phyloP scores from a whole-genome alignment of 169 alveolate genomes.

The Plasmodium billcollinsi region DNA sequence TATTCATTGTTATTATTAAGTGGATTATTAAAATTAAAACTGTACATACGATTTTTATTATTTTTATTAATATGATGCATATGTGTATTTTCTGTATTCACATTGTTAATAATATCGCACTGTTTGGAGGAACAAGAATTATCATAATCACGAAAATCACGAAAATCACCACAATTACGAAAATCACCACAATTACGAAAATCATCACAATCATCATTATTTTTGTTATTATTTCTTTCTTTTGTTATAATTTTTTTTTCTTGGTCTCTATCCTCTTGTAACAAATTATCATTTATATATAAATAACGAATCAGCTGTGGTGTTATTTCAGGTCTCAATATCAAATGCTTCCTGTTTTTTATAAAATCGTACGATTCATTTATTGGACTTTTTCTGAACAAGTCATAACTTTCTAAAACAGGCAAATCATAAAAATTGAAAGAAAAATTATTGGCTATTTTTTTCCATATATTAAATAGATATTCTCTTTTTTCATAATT shows the following conservation, averaged over 20 bases:
- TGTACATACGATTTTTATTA: no score
- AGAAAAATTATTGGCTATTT: constrained; percentile 43
- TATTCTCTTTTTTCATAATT: constrained; percentile 53
- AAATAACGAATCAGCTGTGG: constrained; percentile 54
- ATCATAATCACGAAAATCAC: no score
- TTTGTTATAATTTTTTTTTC: neutral
- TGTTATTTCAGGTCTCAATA: constrained; percentile 67
- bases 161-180: neutral
- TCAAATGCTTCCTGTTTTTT: constrained; percentile 51
- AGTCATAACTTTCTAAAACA: constrained; percentile 32
- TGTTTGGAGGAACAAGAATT: no score
- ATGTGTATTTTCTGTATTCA: no score
- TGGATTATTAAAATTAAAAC: neutral
- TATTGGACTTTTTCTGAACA: constrained; percentile 38
- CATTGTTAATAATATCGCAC: neutral
- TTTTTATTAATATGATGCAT: no score
- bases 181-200: neutral
- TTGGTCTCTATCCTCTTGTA: neutral
- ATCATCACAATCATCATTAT: neutral
- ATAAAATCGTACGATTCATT: constrained; percentile 69
- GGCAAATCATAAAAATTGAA: constrained; percentile 63
- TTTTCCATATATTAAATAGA: constrained; percentile 62
- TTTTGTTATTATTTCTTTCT: neutral
- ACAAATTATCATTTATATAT: constrained; percentile 12
- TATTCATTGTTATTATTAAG: neutral